phyloP scores from a whole-genome alignment of 1,139 yeast species.

The Pichia terricola region DNA sequence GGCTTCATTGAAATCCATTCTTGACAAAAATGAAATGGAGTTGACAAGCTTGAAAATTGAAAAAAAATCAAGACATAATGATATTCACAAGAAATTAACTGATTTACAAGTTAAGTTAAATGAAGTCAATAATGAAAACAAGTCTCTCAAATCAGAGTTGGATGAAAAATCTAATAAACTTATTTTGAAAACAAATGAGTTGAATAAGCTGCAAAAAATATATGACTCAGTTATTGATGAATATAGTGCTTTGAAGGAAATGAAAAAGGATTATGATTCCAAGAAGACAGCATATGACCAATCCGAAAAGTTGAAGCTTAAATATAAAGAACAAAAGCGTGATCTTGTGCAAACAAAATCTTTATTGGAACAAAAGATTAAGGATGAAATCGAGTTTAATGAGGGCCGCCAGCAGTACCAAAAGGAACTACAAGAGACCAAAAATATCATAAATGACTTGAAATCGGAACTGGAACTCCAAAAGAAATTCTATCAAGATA shows the following conservation, averaged over 20 bases:
- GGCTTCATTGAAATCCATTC: conserved; percentile 22
- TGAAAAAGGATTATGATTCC: conserved; percentile 11
- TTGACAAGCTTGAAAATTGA: conserved; percentile 12
- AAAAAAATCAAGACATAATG: conserved; percentile 5
- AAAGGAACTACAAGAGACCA: conserved; percentile 26
- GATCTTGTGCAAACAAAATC: conserved; percentile 31
- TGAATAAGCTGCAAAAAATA: conserved; percentile 1
- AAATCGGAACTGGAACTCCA: conserved; percentile 22
- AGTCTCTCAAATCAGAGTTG: background rate
- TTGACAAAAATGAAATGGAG: conserved; percentile 17
- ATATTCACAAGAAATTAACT: conserved; percentile 2
- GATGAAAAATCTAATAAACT: background rate
- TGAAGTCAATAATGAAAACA: conserved; percentile 3
- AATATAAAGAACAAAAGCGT: conserved; percentile 29
- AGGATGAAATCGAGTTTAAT: conserved; percentile 32
- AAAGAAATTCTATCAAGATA: conserved; percentile 14
- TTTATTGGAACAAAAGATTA: conserved; percentile 28
- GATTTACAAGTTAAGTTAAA: conserved; percentile 6
- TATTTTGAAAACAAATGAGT: background rate
- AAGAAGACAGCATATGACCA: conserved; percentile 16
- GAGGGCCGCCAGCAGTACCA: conserved; percentile 31
- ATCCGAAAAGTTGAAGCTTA: conserved; percentile 19
- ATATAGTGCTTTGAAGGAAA: background rate
- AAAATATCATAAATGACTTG: conserved; percentile 19
- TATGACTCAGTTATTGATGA: conserved; percentile 1